Evolutionary conservation across 805 yeast genomes (phyloP).

Genomic region (Yarrowia sp.): DNA sequence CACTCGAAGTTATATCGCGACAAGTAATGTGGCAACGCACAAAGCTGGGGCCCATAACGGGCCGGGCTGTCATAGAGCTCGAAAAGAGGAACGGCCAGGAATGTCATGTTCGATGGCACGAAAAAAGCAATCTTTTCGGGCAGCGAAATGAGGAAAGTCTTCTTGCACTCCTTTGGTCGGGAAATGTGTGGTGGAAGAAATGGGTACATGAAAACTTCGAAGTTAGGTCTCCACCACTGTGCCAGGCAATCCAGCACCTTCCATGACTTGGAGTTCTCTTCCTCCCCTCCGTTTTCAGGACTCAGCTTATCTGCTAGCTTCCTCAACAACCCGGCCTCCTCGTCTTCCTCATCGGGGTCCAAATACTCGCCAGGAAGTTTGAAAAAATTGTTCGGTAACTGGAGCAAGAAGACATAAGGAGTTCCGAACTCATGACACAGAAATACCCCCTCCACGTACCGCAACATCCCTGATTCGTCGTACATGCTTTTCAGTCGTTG

Average conservation of each 20-base stretch:
- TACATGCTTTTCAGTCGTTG: slow-evolving; percentile 35
- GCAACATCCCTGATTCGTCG: slow-evolving; percentile 35
- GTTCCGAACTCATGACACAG: slow-evolving; percentile 39
- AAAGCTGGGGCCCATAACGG: slow-evolving; percentile 37
- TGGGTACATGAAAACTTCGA: slow-evolving; percentile 37
- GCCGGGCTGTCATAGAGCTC: slow-evolving; percentile 37
- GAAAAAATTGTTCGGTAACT: slow-evolving; percentile 37
- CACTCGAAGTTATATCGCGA: slow-evolving; percentile 38
- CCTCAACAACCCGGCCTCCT: slow-evolving; percentile 31
- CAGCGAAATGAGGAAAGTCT: slow-evolving; percentile 35
- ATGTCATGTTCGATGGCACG: slow-evolving; percentile 37
- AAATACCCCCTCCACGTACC: slow-evolving; percentile 36
- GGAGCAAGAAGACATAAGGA: slow-evolving; percentile 36
- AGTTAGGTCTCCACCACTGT: slow-evolving; percentile 40
- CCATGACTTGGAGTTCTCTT: slow-evolving; percentile 32
- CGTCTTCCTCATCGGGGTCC: slow-evolving; percentile 36
- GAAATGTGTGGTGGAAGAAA: slow-evolving; percentile 39
- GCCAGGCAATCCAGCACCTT: slow-evolving; percentile 37
- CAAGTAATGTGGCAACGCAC: slow-evolving; percentile 40
- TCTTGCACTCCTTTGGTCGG: slow-evolving; percentile 39
- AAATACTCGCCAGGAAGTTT: slow-evolving; percentile 32
- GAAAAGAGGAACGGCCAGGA: slow-evolving; percentile 38
- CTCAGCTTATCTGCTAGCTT: slow-evolving; percentile 30
- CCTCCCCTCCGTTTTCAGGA: slow-evolving; percentile 28
- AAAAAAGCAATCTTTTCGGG: slow-evolving; percentile 34